phyloP scores from a whole-genome alignment of 257 asterid genomes.

The Asclepias syriaca region DNA sequence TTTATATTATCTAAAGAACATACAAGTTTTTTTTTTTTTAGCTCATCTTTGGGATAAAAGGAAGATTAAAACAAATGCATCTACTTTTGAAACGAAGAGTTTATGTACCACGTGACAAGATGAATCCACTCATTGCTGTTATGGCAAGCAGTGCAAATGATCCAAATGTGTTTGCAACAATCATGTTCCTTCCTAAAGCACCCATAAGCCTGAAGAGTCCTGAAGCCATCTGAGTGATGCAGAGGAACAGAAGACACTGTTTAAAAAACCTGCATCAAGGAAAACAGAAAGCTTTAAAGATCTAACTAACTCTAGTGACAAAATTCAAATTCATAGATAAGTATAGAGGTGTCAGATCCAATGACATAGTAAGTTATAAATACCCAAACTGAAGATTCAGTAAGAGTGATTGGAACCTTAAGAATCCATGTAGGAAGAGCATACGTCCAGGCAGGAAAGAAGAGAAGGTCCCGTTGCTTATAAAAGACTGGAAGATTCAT shows the following conservation, averaged over 20 bases:
- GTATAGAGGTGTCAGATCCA: neutral
- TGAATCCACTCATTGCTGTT: slow-evolving; percentile 14
- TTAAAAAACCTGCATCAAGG: slow-evolving; percentile 10
- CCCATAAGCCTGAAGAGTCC: slow-evolving; percentile 18
- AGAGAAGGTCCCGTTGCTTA: slow-evolving; percentile 74
- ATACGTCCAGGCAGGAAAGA: slow-evolving; percentile 83
- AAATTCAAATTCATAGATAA: too few species aligned
- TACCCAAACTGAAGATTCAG: slow-evolving; percentile 26
- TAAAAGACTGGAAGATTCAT: slow-evolving; percentile 79
- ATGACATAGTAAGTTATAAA: neutral
- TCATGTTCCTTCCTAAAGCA: slow-evolving; percentile 14
- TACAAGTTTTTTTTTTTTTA: neutral
- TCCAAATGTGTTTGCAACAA: slow-evolving; percentile 20
- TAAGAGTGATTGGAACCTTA: slow-evolving; percentile 58
- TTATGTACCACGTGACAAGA: slow-evolving; percentile 3
- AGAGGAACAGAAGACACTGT: slow-evolving; percentile 9
- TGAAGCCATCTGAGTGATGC: slow-evolving; percentile 17
- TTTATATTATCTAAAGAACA: slow-evolving; percentile 11
- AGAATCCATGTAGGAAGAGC: slow-evolving; percentile 84
- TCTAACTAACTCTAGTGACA: neutral
- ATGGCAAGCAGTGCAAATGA: slow-evolving; percentile 10
- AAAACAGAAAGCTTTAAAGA: neutral
- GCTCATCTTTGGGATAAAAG: neutral
- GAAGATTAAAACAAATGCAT: neutral
- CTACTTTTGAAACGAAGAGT: neutral